Conservation (phyloP, 176 grass and related monocot genomes). For the Triticum timopheevii region DNA sequence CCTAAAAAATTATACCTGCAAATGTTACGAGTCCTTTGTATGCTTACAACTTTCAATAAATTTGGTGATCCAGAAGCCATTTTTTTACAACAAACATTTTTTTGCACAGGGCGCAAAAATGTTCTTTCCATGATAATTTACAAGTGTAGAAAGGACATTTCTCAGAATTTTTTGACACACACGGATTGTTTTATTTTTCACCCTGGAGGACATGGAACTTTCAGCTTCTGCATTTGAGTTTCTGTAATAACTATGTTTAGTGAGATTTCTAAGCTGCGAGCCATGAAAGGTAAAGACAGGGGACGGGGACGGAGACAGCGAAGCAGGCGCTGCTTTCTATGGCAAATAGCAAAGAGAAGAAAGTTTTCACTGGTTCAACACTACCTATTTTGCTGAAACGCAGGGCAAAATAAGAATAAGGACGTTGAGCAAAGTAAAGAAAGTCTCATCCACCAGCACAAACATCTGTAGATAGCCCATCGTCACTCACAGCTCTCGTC, state of each 20-base stretch:
- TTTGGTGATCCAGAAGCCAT: not conserved
- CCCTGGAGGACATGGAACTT: not conserved
- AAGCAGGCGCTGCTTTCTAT: not conserved
- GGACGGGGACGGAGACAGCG: not conserved
- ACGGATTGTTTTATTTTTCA: not conserved
- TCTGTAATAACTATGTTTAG: not conserved
- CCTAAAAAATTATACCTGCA: not conserved
- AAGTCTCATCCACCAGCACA: not conserved
- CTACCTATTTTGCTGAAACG: not conserved
- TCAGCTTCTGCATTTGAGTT: not conserved
- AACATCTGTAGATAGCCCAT: not conserved
- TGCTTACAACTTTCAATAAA: not conserved
- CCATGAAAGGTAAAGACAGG: not conserved
- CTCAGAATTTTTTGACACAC: not conserved
- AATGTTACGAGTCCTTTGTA: not conserved
- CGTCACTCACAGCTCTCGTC: not conserved
- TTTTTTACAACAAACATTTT: not conserved
- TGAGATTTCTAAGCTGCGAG: not conserved
- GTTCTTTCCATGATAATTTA: not conserved
- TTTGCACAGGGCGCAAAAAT: not conserved
- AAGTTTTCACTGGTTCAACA: not conserved
- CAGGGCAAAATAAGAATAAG: too few species aligned
- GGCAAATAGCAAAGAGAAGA: not conserved
- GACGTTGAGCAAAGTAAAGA: not conserved
- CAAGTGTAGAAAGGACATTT: conserved; percentile 7